Evolutionary conservation across 2,329 filamentous ascomycete genomes (phyloP).

Genomic region (Didymella pinodella): DNA sequence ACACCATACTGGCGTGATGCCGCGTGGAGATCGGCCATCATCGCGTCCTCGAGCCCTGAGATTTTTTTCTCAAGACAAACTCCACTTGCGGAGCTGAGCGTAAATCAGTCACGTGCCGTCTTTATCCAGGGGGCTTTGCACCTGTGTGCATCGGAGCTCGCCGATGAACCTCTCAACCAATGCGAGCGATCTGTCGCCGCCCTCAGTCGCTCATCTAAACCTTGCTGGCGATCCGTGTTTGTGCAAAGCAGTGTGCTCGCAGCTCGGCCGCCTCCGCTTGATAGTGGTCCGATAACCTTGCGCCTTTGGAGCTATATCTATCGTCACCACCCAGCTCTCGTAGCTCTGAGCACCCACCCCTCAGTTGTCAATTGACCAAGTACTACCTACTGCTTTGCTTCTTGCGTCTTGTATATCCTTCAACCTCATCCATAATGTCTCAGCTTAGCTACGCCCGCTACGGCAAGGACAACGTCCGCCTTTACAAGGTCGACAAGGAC

Average conservation of each 20-base stretch:
- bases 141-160: constrained; percentile 40
- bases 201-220: constrained; percentile 32
- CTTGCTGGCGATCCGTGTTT: constrained; percentile 36
- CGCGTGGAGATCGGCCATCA: constrained; percentile 24
- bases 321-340: constrained; percentile 27
- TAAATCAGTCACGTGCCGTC: constrained; percentile 38
- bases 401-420: not conserved
- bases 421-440: constrained; percentile 49
- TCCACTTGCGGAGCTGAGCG: constrained; percentile 26
- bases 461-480: constrained; percentile 97
- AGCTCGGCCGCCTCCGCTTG: constrained; percentile 46
- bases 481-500: constrained; percentile 92
- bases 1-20: constrained; percentile 39
- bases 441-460: constrained; percentile 70
- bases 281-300: constrained; percentile 43
- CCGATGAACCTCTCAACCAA: constrained; percentile 45
- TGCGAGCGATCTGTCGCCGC: constrained; percentile 34
- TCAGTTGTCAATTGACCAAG: constrained; percentile 18
- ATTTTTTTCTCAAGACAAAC: constrained; percentile 17
- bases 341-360: constrained; percentile 23
- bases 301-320: constrained; percentile 41
- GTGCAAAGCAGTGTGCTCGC: constrained; percentile 35
- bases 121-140: constrained; percentile 30
- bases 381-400: constrained; percentile 1
- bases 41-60: constrained; percentile 17